Evolutionary conservation across 805 yeast genomes (phyloP).

Genomic region (Lipomyces sp.): DNA sequence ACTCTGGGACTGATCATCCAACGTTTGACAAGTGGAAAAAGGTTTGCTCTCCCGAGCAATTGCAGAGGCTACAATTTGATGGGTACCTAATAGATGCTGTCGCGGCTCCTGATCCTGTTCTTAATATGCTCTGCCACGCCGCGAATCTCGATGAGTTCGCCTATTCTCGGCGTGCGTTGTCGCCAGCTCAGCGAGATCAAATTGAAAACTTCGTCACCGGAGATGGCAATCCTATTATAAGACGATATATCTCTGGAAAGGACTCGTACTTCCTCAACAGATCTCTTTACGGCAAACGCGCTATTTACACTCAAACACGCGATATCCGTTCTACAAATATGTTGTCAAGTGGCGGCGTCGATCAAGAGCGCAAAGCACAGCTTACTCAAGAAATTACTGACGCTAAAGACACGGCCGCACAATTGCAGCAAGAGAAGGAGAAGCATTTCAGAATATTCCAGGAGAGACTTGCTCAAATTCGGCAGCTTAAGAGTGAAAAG

Average conservation of each 20-base stretch:
- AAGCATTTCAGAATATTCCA: neutral
- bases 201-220: constrained; percentile 47
- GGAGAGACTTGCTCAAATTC: neutral
- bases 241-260: constrained; percentile 65
- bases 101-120: constrained; percentile 71
- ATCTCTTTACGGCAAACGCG: constrained; percentile 69
- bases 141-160: constrained; percentile 64
- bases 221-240: constrained; percentile 54
- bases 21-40: constrained; percentile 36
- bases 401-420: neutral
- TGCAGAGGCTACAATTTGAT: constrained; percentile 69
- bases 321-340: neutral
- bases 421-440: constrained; percentile 6
- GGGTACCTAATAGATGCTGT: constrained; percentile 76
- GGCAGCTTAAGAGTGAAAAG: neutral
- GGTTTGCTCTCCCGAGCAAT: constrained; percentile 43
- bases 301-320: constrained; percentile 49
- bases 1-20: constrained; percentile 42
- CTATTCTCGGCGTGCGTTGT: constrained; percentile 56
- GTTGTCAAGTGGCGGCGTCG: constrained; percentile 27
- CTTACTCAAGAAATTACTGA: constrained; percentile 37
- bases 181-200: constrained; percentile 47
- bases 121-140: constrained; percentile 66
- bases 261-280: constrained; percentile 55
- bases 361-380: constrained; percentile 38